Conservation (phyloP, 495 filamentous ascomycete species). For the Trypethelium eluteriae region DNA sequence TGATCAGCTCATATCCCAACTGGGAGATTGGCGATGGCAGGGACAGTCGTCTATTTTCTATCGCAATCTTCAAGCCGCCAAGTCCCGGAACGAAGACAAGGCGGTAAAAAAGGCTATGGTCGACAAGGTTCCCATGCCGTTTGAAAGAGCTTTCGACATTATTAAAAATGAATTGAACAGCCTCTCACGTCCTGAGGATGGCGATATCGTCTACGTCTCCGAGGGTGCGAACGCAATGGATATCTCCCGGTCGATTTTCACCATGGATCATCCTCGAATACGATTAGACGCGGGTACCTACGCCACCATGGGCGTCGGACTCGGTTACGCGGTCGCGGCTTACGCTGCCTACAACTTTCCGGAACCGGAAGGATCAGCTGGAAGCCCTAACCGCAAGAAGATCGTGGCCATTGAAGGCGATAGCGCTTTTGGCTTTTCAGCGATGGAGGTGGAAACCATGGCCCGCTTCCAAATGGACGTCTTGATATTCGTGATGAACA, state of each 20-base stretch:
- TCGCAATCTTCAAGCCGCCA: constrained; percentile 35
- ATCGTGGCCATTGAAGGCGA: constrained; percentile 57
- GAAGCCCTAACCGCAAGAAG: constrained; percentile 42
- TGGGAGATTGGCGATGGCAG: constrained; percentile 43
- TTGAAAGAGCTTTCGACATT: constrained; percentile 48
- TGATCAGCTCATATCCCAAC: constrained; percentile 39
- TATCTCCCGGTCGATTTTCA: constrained; percentile 55
- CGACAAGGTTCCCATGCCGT: constrained; percentile 43
- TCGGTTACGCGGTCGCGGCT: constrained; percentile 58
- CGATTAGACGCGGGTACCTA: constrained; percentile 59
- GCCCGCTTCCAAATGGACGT: constrained; percentile 54
- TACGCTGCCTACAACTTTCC: constrained; percentile 52
- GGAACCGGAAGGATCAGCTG: constrained; percentile 23
- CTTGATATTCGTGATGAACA: constrained; percentile 57
- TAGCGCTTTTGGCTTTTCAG: constrained; percentile 56
- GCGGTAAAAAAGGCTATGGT: constrained; percentile 34
- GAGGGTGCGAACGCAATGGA: constrained; percentile 66
- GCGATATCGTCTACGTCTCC: constrained; percentile 53
- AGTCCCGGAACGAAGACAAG: constrained; percentile 45
- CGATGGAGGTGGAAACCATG: constrained; percentile 60
- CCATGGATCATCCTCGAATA: constrained; percentile 50
- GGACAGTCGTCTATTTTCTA: constrained; percentile 33
- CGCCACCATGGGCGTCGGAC: constrained; percentile 62
- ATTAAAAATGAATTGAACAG: constrained; percentile 45
- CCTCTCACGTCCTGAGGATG: constrained; percentile 39